These are phyloP conservation scores for Coemansia sp. DNA, from an alignment of 192 early-diverging fungal species.

Conservation along the genomic window DNA sequence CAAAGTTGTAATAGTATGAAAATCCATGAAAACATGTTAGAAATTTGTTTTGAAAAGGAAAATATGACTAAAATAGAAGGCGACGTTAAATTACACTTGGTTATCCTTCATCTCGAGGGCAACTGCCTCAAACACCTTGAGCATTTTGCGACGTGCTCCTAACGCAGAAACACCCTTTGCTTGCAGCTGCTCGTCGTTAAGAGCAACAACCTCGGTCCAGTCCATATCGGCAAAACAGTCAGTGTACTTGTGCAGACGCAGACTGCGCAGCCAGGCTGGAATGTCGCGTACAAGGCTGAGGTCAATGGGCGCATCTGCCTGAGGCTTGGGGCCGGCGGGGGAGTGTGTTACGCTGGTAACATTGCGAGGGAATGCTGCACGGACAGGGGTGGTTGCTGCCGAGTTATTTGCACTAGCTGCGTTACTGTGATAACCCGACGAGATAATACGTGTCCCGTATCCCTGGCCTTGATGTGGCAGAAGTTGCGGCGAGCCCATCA, in stretches of 20 bases:
- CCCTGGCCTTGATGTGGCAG: slow-evolving; percentile 5
- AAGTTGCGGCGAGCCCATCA: slow-evolving; percentile 6
- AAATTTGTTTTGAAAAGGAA: neutral
- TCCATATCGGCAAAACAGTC: slow-evolving; percentile 78
- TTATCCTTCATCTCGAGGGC: slow-evolving; percentile 11
- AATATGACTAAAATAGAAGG: neutral
- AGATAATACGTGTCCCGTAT: neutral
- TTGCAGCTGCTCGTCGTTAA: slow-evolving; percentile 79
- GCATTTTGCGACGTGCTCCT: slow-evolving; percentile 93
- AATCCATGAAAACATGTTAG: neutral
- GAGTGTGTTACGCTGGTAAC: slow-evolving; percentile 14
- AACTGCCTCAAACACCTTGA: slow-evolving; percentile 87
- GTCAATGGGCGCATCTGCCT: slow-evolving; percentile 24
- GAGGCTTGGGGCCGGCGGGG: slow-evolving; percentile 16
- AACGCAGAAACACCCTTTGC: slow-evolving; percentile 86
- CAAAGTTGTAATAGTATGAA: neutral
- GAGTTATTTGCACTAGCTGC: slow-evolving; percentile 8
- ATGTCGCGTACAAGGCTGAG: slow-evolving; percentile 65
- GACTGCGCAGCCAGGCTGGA: slow-evolving; percentile 85
- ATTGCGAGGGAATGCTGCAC: slow-evolving; percentile 9
- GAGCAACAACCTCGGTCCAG: slow-evolving; percentile 86
- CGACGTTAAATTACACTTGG: slow-evolving; percentile 8
- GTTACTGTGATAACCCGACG: slow-evolving; percentile 8
- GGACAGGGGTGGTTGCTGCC: slow-evolving; percentile 22
- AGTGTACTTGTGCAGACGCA: slow-evolving; percentile 97